Evolutionary conservation across 345 rosid genomes (phyloP).

Genomic region (Sonneratia alba): DNA sequence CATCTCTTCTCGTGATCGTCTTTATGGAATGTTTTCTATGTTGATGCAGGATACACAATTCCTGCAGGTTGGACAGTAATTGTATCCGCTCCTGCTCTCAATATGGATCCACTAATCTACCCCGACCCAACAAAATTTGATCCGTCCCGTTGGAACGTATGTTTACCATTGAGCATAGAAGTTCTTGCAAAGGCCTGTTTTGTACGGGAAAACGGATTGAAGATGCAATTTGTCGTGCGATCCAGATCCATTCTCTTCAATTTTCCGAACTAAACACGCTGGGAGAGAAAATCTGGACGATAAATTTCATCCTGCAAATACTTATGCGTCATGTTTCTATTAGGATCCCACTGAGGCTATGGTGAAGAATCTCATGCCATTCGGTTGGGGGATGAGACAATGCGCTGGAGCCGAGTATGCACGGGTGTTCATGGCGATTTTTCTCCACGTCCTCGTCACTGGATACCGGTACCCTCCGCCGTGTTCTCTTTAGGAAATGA

Average conservation of each 20-base stretch:
- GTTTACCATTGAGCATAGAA: not conserved
- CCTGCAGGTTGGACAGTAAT: constrained; percentile 14
- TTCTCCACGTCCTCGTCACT: constrained; percentile 21
- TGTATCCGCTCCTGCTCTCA: constrained; percentile 12
- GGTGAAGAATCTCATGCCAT: constrained; percentile 24
- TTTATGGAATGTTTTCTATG: not conserved
- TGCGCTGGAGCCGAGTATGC: constrained; percentile 22
- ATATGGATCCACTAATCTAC: constrained; percentile 12
- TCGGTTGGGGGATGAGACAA: constrained; percentile 20
- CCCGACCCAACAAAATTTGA: constrained; percentile 20
- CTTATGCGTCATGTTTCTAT: not conserved
- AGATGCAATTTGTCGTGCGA: not conserved
- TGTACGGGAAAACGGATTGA: not conserved
- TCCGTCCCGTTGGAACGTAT: constrained; percentile 25
- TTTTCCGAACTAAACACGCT: not conserved
- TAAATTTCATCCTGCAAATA: not conserved
- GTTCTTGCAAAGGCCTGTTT: not conserved
- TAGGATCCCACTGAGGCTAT: constrained; percentile 6
- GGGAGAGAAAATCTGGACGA: too few species aligned
- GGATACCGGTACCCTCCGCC: constrained; percentile 12
- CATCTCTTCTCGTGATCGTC: not conserved
- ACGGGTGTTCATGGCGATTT: constrained; percentile 11
- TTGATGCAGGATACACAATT: constrained; percentile 19
- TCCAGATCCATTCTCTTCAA: not conserved
- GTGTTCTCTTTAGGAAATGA: not conserved